Percentiles rank a stretch among this genome's conserved stretches.
Evolutionary conservation across 306 rosid species (phyloP).

Genomic region (Fagus sylvatica): DNA sequence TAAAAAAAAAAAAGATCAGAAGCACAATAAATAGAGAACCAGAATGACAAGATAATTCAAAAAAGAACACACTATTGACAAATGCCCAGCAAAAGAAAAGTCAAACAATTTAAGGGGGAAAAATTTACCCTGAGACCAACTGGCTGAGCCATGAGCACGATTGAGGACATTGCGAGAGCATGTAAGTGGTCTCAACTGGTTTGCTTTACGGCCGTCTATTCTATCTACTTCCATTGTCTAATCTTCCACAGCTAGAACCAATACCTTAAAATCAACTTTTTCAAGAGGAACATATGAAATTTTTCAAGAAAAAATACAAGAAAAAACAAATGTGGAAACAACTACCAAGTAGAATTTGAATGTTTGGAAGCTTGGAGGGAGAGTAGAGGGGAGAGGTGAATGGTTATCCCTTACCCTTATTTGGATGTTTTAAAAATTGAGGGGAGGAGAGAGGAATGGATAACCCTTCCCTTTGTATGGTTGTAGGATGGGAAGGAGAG

Average conservation of each 20-base stretch:
- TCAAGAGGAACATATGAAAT: no score
- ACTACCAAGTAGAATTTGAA: no score
- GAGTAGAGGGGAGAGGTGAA: no score
- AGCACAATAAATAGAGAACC: neutral
- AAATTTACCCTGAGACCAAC: slow-evolving; percentile 72
- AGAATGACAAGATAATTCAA: neutral
- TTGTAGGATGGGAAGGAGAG: no score
- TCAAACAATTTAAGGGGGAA: neutral
- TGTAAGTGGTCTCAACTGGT: slow-evolving; percentile 77
- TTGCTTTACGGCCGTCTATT: slow-evolving; percentile 68
- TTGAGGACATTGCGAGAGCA: slow-evolving; percentile 71
- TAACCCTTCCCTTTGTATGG: no score
- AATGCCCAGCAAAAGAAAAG: neutral
- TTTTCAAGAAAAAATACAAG: neutral
- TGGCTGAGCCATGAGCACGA: slow-evolving; percentile 92
- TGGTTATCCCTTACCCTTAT: no score
- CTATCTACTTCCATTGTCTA: slow-evolving; percentile 56
- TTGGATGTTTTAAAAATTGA: no score
- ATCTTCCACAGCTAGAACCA: neutral
- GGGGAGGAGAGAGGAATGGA: no score
- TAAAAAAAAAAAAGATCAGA: neutral
- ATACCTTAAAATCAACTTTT: neutral
- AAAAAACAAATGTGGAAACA: no score
- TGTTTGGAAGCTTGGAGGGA: no score
- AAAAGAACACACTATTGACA: neutral